These are phyloP conservation scores for Rhizophora apiculata DNA, from an alignment of 345 rosid genomes.

Conservation along the genomic window DNA sequence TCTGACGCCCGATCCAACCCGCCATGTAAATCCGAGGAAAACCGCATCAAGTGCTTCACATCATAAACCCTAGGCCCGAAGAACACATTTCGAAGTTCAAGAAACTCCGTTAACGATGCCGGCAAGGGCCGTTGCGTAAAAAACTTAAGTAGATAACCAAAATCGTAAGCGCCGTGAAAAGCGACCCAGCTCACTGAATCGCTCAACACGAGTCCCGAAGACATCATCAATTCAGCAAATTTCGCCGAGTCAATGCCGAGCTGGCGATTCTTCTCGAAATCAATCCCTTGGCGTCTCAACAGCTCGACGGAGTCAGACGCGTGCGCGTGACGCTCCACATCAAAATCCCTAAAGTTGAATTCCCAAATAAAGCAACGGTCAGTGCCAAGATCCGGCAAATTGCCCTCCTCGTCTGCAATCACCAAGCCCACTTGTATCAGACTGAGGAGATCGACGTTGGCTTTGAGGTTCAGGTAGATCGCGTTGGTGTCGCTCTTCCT, in stretches of 20 bases:
- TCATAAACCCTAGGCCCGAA: conserved; percentile 71
- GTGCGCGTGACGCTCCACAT: conserved; percentile 59
- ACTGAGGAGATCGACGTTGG: conserved; percentile 74
- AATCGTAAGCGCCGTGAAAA: conserved; percentile 90
- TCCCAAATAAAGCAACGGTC: conserved; percentile 61
- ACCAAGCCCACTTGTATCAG: conserved; percentile 88
- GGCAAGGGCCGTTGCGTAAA: conserved; percentile 68
- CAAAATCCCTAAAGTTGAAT: conserved; percentile 75
- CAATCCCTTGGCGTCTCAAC: conserved; percentile 71
- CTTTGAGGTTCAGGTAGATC: conserved; percentile 63
- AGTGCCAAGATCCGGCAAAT: conserved; percentile 57
- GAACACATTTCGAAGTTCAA: conserved; percentile 38
- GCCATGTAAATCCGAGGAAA: conserved; percentile 57
- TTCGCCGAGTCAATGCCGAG: conserved; percentile 55
- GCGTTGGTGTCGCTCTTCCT: conserved; percentile 42
- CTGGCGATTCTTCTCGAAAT: conserved; percentile 54
- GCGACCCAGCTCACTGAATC: conserved; percentile 86
- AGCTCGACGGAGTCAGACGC: conserved; percentile 80
- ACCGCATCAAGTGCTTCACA: conserved; percentile 72
- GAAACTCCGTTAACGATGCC: conserved; percentile 43
- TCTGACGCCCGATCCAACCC: conserved; percentile 71
- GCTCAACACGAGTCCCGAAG: conserved; percentile 75
- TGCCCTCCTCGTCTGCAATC: conserved; percentile 48
- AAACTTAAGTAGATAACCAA: conserved; percentile 78
- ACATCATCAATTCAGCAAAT: conserved; percentile 81